These are phyloP conservation scores for Aureobasidium sp. DNA, from an alignment of 2,329 filamentous ascomycete genomes.

Conservation along the genomic window DNA sequence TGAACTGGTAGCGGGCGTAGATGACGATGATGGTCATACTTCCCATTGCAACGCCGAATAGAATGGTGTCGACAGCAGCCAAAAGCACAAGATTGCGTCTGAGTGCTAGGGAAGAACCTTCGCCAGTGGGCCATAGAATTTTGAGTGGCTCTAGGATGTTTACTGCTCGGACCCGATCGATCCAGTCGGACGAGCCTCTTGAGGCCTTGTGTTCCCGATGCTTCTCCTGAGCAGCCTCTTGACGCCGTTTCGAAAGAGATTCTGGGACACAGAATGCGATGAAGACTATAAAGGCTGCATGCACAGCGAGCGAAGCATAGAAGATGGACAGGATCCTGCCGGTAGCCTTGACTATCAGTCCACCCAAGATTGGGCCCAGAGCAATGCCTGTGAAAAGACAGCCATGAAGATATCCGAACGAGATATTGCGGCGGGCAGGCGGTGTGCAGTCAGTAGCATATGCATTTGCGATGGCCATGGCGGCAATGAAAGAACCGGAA, in stretches of 20 bases:
- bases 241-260: conserved; percentile 68
- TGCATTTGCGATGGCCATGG: conserved; percentile 70
- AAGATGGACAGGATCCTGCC: conserved; percentile 75
- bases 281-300: conserved; percentile 66
- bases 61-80: conserved; percentile 70
- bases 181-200: conserved; percentile 35
- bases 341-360: conserved; percentile 69
- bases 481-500: conserved; percentile 80
- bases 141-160: conserved; percentile 73
- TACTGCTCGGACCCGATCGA: conserved; percentile 37
- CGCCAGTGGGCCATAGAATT: conserved; percentile 67
- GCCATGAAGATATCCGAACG: conserved; percentile 85
- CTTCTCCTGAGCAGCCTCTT: conserved; percentile 63
- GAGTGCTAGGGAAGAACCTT: conserved; percentile 52
- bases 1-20: conserved; percentile 73
- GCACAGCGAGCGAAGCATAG: conserved; percentile 68
- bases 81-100: conserved; percentile 78
- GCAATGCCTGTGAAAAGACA: conserved; percentile 86
- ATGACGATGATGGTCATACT: conserved; percentile 73
- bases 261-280: conserved; percentile 71
- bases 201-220: conserved; percentile 40
- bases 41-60: conserved; percentile 77
- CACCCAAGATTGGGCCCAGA: conserved; percentile 73
- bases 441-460: conserved; percentile 86
- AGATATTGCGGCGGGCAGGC: conserved; percentile 69